These are phyloP conservation scores for Roridomyces roridus DNA, from an alignment of 768 basidiomycete genomes.

Conservation along the genomic window DNA sequence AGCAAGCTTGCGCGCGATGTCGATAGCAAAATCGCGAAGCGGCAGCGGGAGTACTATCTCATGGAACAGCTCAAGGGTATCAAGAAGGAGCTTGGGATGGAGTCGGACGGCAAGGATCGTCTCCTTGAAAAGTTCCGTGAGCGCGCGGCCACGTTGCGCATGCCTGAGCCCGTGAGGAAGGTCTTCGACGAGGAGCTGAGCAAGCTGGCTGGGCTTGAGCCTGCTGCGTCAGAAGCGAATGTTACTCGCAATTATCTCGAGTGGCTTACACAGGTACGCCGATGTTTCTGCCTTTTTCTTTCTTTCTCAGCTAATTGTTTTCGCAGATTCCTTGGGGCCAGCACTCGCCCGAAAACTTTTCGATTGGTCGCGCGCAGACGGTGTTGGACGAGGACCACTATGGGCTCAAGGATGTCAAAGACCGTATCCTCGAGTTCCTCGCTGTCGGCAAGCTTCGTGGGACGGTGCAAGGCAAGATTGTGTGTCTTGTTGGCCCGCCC, in stretches of 20 bases:
- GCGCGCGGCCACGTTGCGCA: constrained; percentile 78
- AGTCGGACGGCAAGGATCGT: constrained; percentile 94
- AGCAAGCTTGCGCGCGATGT: constrained; percentile 92
- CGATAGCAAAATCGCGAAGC: constrained; percentile 92
- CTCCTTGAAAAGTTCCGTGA: constrained; percentile 92
- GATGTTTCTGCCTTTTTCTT: background rate
- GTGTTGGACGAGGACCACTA: constrained; percentile 97
- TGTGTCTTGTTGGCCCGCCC: constrained; percentile 95
- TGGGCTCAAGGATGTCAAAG: constrained; percentile 90
- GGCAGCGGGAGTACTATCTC: constrained; percentile 93
- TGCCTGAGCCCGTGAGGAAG: constrained; percentile 90
- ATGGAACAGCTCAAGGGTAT: constrained; percentile 98
- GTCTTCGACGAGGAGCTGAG: constrained; percentile 96
- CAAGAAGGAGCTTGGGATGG: constrained; percentile 96
- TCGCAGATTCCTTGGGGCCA: constrained; percentile 93
- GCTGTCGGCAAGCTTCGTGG: constrained; percentile 95
- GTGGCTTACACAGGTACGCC: constrained; percentile 80
- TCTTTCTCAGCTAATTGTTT: constrained; percentile 3
- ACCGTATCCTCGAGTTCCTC: constrained; percentile 93
- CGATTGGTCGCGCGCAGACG: constrained; percentile 77
- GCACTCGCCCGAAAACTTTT: constrained; percentile 92
- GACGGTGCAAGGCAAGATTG: constrained; percentile 95
- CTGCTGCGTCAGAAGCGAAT: constrained; percentile 90
- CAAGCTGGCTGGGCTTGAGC: constrained; percentile 89
- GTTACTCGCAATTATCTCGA: constrained; percentile 95